phyloP scores from a whole-genome alignment of 2,329 filamentous ascomycete species.

The Pezicula rhizophila region DNA sequence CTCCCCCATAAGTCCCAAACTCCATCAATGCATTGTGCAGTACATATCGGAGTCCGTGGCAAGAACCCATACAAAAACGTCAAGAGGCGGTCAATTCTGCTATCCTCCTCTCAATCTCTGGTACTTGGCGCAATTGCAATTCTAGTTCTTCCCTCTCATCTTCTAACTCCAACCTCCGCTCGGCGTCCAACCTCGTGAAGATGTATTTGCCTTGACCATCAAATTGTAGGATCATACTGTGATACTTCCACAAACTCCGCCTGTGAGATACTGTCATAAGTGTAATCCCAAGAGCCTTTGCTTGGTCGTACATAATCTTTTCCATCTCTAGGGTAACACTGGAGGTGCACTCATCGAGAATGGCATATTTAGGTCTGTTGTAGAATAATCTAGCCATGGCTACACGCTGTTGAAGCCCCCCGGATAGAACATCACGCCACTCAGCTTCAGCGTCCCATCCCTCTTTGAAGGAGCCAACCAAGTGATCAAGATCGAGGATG shows the following conservation, averaged over 20 bases:
- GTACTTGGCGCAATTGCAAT: constrained; percentile 74
- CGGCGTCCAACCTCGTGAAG: constrained; percentile 85
- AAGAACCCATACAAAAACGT: too few relatives aligned
- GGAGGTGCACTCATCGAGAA: constrained; percentile 93
- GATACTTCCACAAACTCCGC: constrained; percentile 92
- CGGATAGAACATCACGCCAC: constrained; percentile 91
- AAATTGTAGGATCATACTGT: constrained; percentile 90
- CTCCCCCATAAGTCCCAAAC: too few relatives aligned
- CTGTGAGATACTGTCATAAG: constrained; percentile 95
- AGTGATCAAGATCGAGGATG: constrained; percentile 74
- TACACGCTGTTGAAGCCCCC: constrained; percentile 89
- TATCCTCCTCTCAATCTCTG: constrained; percentile 80
- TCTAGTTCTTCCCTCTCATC: constrained; percentile 97
- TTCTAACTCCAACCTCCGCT: constrained; percentile 76
- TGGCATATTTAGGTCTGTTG: constrained; percentile 86
- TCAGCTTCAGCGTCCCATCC: constrained; percentile 94
- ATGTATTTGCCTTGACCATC: constrained; percentile 89
- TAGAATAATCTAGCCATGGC: constrained; percentile 96
- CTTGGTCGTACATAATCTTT: constrained; percentile 93
- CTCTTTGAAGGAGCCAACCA: constrained; percentile 68
- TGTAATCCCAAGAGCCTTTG: constrained; percentile 85
- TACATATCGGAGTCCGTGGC: too few relatives aligned
- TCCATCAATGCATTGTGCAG: too few relatives aligned
- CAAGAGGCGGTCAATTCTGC: constrained; percentile 61
- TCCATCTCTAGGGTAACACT: constrained; percentile 94